These are phyloP conservation scores for Lodderomyces elongisporus DNA, from an alignment of 1,139 yeast species.

Conservation along the genomic window DNA sequence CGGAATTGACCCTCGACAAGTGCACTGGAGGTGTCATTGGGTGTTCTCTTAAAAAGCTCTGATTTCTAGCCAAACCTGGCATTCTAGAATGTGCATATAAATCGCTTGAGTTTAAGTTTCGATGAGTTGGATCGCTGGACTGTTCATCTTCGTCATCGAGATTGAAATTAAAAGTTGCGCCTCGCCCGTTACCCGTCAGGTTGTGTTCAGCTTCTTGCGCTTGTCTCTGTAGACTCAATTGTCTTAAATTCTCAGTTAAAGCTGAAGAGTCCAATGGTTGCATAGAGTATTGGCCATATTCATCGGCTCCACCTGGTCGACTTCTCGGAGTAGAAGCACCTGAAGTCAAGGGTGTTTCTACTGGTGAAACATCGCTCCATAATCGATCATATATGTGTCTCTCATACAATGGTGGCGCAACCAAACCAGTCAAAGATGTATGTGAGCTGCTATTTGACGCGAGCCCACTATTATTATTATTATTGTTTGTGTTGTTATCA, in stretches of 20 bases:
- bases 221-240: constrained; percentile 49
- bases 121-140: constrained; percentile 7
- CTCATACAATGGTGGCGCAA: constrained; percentile 90
- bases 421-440: constrained; percentile 40
- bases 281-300: constrained; percentile 36
- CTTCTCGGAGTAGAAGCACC: constrained; percentile 49
- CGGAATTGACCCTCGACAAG: constrained; percentile 57
- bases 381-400: constrained; percentile 80
- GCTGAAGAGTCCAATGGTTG: constrained; percentile 39
- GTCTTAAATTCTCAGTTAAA: constrained; percentile 50
- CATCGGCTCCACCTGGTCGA: constrained; percentile 8
- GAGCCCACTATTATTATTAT: constrained; percentile 2
- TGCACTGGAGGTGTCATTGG: constrained; percentile 48
- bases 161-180: constrained; percentile 44
- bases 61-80: constrained; percentile 10
- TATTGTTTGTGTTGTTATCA: background rate
- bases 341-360: constrained; percentile 51
- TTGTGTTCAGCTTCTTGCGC: constrained; percentile 21
- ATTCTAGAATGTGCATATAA: constrained; percentile 4
- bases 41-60: constrained; percentile 11
- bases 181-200: constrained; percentile 11
- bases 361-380: constrained; percentile 65
- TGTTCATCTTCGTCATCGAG: constrained; percentile 31
- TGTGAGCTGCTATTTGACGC: constrained; percentile 25
- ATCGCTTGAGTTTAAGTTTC: constrained; percentile 1